phyloP scores from a whole-genome alignment of 345 rosid species.

The Pugionium dolabratum region DNA sequence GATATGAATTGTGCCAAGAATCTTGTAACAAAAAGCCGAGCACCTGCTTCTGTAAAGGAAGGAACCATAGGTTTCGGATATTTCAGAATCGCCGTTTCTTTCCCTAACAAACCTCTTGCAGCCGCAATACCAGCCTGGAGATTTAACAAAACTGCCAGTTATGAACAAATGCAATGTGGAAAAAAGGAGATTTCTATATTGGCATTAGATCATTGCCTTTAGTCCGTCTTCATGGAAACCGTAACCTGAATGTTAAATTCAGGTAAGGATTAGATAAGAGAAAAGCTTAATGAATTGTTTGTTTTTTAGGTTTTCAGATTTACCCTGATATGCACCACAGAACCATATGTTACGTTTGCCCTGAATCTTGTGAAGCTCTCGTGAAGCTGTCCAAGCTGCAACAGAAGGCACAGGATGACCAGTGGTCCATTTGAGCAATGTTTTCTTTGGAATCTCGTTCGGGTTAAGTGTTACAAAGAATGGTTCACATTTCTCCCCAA shows the following conservation, averaged over 20 bases:
- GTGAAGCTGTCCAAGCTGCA: slow-evolving; percentile 78
- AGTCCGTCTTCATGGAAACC: slow-evolving; percentile 97
- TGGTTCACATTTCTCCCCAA: slow-evolving; percentile 64
- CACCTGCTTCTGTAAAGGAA: slow-evolving; percentile 68
- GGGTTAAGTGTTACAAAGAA: slow-evolving; percentile 88
- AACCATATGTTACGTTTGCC: slow-evolving; percentile 89
- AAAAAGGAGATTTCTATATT: background rate
- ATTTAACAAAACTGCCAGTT: background rate
- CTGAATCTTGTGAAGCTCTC: slow-evolving; percentile 69
- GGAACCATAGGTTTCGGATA: slow-evolving; percentile 86
- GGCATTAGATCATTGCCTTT: slow-evolving; percentile 49
- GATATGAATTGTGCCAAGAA: slow-evolving; percentile 71
- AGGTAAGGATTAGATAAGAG: slow-evolving; percentile 16
- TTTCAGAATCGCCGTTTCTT: slow-evolving; percentile 44
- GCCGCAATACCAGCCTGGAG: slow-evolving; percentile 74
- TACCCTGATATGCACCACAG: slow-evolving; percentile 92
- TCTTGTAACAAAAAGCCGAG: slow-evolving; percentile 69
- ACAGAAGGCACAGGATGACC: slow-evolving; percentile 93
- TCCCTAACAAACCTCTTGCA: slow-evolving; percentile 67
- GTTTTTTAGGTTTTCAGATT: background rate
- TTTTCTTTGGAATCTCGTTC: slow-evolving; percentile 54
- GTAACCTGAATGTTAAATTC: slow-evolving; percentile 59
- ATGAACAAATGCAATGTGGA: background rate
- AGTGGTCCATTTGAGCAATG: slow-evolving; percentile 78
- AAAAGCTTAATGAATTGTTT: background rate